Base-by-base conservation (phyloP, 179 eudicot species). In the Amaranthus tricolor region DNA sequence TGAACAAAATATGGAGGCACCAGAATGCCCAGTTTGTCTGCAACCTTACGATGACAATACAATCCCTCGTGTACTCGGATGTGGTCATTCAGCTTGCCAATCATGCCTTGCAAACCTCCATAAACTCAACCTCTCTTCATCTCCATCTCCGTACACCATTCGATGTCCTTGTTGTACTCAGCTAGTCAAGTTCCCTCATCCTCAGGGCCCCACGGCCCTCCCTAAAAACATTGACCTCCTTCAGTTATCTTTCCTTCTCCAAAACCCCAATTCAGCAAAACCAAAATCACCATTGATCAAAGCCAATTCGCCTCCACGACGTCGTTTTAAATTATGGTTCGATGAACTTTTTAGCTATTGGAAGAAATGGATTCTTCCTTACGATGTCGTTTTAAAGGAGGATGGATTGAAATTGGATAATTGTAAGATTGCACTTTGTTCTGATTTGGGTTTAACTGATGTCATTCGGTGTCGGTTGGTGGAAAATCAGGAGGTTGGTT, bases 211-310 rank as follows among this genome's bases (percentile, higher is more conserved):
- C 65, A 64, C 90, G 2, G 76, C 86, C 59, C 89, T 93, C 54
- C 97, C 97, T 70, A 95, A 90, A 62, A 95, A 95, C 87, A 84
- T 95, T 59, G 96, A 95, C 77, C 91, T 94, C 48, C 88, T 95
- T 8, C 92, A 91, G 59, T 56, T 84, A 74, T 84, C 92, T 57
- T 74, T 80, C 45, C 75, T 68, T 68, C 78, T 71, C 54, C 24
- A 62, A 31, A 62, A 69, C 68, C 40, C 56, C 58, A 58, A 12
- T 13, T 48, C 56, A 61, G n/a, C 21, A 50, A 49, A 51, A n/a
- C 21, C 31, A 56, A 49, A 20, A n/a, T 15, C 19, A 5, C 21
- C 62, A 53, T 20, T 31, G 5, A 3, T 17, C 51, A 16, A 40
- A n/a, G 52, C 7, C 17, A 45, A 47, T 7, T 57, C 40, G 9